Percentiles rank a stretch among this genome's conserved stretches.
These are phyloP conservation scores for Pichia insulana DNA, from an alignment of 805 yeast genomes.

Conservation along the genomic window DNA sequence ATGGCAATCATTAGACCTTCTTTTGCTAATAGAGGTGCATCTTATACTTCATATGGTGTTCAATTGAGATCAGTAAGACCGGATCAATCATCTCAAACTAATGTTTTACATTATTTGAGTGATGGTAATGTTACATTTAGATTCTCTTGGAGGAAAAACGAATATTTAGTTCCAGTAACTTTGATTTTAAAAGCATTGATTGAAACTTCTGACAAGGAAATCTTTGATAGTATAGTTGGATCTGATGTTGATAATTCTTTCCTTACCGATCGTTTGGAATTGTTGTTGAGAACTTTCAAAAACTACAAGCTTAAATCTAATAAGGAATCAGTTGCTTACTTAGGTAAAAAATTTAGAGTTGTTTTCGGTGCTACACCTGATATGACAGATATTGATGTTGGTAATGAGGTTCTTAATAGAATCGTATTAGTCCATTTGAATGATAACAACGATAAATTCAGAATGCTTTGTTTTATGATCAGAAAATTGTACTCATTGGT, in stretches of 20 bases:
- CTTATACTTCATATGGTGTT: slow-evolving; percentile 83
- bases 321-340: slow-evolving; percentile 83
- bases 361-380: slow-evolving; percentile 88
- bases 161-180: slow-evolving; percentile 85
- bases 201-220: slow-evolving; percentile 89
- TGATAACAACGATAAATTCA: slow-evolving; percentile 69
- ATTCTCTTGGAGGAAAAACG: slow-evolving; percentile 95
- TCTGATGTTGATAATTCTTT: slow-evolving; percentile 80
- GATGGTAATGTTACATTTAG: slow-evolving; percentile 96
- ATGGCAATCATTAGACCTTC: slow-evolving; percentile 96
- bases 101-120: slow-evolving; percentile 88
- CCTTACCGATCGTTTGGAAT: slow-evolving; percentile 95
- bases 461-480: slow-evolving; percentile 86
- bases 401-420: slow-evolving; percentile 70
- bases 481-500: slow-evolving; percentile 90
- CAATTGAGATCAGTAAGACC: slow-evolving; percentile 92
- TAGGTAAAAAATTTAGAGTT: slow-evolving; percentile 93
- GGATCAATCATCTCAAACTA: slow-evolving; percentile 96
- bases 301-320: slow-evolving; percentile 68
- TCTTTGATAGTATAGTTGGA: slow-evolving; percentile 94
- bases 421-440: slow-evolving; percentile 86
- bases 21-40: slow-evolving; percentile 86
- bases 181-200: slow-evolving; percentile 86
- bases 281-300: slow-evolving; percentile 82
- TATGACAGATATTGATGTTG: slow-evolving; percentile 82